Evolutionary conservation across 78 protist species (phyloP).

Genomic region (Dictyostelium firmibasis): DNA sequence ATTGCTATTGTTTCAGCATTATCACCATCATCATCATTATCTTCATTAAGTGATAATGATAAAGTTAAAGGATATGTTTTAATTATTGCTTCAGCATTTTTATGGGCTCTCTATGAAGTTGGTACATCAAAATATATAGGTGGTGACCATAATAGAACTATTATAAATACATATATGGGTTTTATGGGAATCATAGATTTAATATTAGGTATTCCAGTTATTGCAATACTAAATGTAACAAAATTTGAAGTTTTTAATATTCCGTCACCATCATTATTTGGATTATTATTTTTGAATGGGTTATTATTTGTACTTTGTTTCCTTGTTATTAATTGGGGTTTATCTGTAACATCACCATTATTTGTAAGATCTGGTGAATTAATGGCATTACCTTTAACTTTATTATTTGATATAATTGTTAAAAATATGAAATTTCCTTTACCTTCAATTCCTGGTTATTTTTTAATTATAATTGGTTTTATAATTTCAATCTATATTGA

Average conservation of each 20-base stretch:
- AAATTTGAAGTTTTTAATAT: neutral
- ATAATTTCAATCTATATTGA: neutral
- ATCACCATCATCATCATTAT: neutral
- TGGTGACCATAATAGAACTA: neutral
- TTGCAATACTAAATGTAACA: neutral
- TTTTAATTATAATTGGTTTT: conserved; percentile 42
- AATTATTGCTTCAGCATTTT: conserved; percentile 19
- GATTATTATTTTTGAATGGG: neutral
- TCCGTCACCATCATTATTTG: neutral
- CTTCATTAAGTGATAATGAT: neutral
- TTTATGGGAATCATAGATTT: neutral
- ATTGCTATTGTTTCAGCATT: neutral
- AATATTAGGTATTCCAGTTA: conserved; percentile 22
- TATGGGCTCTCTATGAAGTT: conserved; percentile 61
- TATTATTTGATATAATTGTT: conserved; percentile 26
- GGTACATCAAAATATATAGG: conserved; percentile 33
- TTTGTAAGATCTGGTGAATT: conserved; percentile 59
- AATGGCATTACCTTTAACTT: conserved; percentile 41
- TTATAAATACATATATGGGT: conserved; percentile 37
- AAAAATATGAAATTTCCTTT: conserved; percentile 7
- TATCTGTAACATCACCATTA: conserved; percentile 43
- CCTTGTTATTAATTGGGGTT: conserved; percentile 27
- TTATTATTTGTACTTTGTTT: neutral
- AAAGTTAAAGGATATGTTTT: conserved; percentile 15
- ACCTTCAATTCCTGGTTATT: conserved; percentile 38